Percentiles rank a stretch among this genome's conserved stretches.
These are phyloP conservation scores for Cutaneotrichosporon sp. DNA, from an alignment of 1,284 basidiomycete genomes.

Conservation along the genomic window DNA sequence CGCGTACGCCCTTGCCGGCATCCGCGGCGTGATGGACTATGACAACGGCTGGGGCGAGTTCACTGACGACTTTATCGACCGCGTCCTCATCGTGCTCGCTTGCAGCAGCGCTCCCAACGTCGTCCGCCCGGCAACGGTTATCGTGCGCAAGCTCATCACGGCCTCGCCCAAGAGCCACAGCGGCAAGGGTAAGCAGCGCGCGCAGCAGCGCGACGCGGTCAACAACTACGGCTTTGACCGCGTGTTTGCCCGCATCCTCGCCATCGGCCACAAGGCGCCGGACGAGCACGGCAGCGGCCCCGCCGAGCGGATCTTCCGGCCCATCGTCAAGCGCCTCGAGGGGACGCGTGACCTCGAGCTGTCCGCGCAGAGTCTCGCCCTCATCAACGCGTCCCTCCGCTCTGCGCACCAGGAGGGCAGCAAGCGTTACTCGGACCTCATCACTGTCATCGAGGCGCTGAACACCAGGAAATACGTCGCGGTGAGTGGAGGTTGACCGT, in stretches of 20 bases:
- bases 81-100: slow-evolving; percentile 75
- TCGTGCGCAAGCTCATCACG: slow-evolving; percentile 46
- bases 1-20: slow-evolving; percentile 57
- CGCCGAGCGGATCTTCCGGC: slow-evolving; percentile 38
- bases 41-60: slow-evolving; percentile 45
- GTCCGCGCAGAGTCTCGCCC: slow-evolving; percentile 81
- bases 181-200: slow-evolving; percentile 26
- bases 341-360: slow-evolving; percentile 76
- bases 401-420: slow-evolving; percentile 43
- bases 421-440: slow-evolving; percentile 39
- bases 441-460: slow-evolving; percentile 64
- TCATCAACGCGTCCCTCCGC: slow-evolving; percentile 70
- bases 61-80: slow-evolving; percentile 37
- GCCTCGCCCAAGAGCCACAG: slow-evolving; percentile 30
- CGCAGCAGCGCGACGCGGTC: slow-evolving; percentile 23
- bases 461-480: slow-evolving; percentile 81
- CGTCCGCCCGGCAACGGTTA: slow-evolving; percentile 81
- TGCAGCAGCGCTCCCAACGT: slow-evolving; percentile 80
- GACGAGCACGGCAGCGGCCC: slow-evolving; percentile 54
- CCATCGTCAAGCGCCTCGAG: slow-evolving; percentile 71
- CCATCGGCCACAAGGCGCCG: slow-evolving; percentile 61
- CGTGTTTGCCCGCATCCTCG: slow-evolving; percentile 79
- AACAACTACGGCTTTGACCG: slow-evolving; percentile 73
- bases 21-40: slow-evolving; percentile 45
- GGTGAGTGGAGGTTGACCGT: slow-evolving; percentile 58